Base-by-base conservation (phyloP, 2,329 filamentous ascomycete genomes). In the Trichoderma hamatum region DNA sequence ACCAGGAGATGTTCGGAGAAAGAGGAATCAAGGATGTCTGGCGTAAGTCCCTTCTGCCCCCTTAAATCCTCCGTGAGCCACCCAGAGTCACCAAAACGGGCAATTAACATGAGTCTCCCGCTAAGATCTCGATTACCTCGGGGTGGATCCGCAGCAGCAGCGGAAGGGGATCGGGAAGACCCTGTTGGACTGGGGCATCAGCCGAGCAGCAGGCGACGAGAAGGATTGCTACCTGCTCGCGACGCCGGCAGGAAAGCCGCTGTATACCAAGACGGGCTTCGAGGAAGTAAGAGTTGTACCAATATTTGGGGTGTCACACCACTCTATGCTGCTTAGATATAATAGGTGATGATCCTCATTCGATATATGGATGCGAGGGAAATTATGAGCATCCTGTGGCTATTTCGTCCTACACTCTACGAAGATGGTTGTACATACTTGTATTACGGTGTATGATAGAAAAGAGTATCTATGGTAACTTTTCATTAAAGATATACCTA, bases 101-200 rank as follows among this genome's bases (percentile, higher is more conserved):
- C 49, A 51, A 46, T 30, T 51, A 34, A 67, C 36, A 51, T 21
- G 51, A 24, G n/a, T 10, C 13, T 55, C 11, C n/a, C n/a, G 36
- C 19, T 43, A 67, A 70, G 71, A 72, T 59, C 71, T 72, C 16
- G 71, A 72, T 56, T 71, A 71, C 32, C 69, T 72, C 5, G 71
- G 69, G 4, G 71, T 72, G n/a, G 69, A 72, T 36, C 70, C 71
- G 14, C 34, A 58, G 11, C 70, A 72, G 19, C 71, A 72, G 49
- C 69, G 69, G 24, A 72, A 68, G 67, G 71, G 71, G 21, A 72
- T 72, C 30, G 71, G 71, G 16, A 72, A 66, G 55, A 67, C 71
- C 46, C 60, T 72, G 1, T 56, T 72, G n/a, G 34, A 72, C 26
- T 72, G 71, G 71, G 70, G 71, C 32, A 46, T 72, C 4, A 51